Conservation (phyloP, 768 basidiomycete genomes). For the Hysterangium stoloniferum region DNA sequence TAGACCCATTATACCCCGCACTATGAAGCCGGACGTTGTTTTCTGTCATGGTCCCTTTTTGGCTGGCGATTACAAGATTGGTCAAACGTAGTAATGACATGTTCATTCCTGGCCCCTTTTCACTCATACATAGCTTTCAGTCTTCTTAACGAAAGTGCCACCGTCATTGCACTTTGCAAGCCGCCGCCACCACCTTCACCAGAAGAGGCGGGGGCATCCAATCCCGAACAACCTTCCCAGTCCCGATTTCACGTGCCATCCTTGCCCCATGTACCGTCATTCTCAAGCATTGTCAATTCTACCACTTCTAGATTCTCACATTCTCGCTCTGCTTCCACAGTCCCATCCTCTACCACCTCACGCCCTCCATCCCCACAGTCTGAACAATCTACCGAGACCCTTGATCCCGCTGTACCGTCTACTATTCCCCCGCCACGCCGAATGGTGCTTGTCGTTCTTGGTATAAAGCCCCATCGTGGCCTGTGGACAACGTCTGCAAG, state of each 20-base stretch:
- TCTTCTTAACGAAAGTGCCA: slow-evolving; percentile 47
- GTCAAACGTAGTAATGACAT: slow-evolving; percentile 32
- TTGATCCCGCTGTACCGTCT: neutral
- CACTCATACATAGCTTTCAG: neutral
- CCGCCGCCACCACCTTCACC: slow-evolving; percentile 34
- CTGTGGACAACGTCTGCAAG: slow-evolving; percentile 50
- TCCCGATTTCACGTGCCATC: slow-evolving; percentile 2
- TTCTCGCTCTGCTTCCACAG: slow-evolving; percentile 5
- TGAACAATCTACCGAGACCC: neutral
- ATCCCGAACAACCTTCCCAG: neutral
- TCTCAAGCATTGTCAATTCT: slow-evolving; percentile 1
- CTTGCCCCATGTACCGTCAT: neutral
- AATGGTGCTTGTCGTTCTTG: slow-evolving; percentile 49
- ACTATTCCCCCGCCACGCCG: slow-evolving; percentile 36
- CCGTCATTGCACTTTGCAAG: slow-evolving; percentile 40
- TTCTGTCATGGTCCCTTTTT: slow-evolving; percentile 63
- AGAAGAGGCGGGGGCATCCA: neutral
- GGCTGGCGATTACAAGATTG: slow-evolving; percentile 52
- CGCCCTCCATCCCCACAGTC: neutral
- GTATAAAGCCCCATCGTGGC: slow-evolving; percentile 52
- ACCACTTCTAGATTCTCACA: slow-evolving; percentile 3
- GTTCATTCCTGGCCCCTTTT: neutral
- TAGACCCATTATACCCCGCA: slow-evolving; percentile 51
- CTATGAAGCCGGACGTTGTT: slow-evolving; percentile 56
- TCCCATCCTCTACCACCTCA: neutral